phyloP scores from a whole-genome alignment of 768 basidiomycete species.

The Boletus reticulatus region DNA sequence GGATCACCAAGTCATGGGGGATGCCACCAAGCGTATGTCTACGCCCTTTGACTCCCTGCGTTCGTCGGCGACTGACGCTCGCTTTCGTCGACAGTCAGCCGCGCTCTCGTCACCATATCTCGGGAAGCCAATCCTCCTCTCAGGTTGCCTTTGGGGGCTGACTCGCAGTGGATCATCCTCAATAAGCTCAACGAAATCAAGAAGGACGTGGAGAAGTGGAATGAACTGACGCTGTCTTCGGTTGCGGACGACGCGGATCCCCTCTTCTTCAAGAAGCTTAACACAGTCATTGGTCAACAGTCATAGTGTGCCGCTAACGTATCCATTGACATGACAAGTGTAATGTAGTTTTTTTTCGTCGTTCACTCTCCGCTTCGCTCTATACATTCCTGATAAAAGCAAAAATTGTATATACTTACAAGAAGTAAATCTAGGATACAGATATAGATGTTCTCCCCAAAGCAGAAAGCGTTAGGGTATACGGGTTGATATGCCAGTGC shows the following conservation, averaged over 20 bases:
- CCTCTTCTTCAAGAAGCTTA: conserved; percentile 5
- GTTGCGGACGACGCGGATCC: conserved; percentile 24
- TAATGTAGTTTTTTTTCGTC: too few species aligned
- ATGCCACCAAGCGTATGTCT: conserved; percentile 14
- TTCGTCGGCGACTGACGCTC: background rate
- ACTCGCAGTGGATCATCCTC: conserved; percentile 15
- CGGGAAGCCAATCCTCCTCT: conserved; percentile 18
- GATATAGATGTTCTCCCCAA: background rate
- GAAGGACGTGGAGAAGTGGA: conserved; percentile 14
- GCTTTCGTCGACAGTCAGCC: conserved; percentile 9
- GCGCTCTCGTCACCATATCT: conserved; percentile 16
- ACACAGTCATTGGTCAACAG: background rate
- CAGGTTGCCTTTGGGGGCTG: conserved; percentile 19
- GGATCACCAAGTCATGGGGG: background rate
- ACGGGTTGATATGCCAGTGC: background rate
- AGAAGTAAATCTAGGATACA: background rate
- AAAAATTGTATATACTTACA: background rate
- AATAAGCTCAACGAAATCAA: conserved; percentile 17
- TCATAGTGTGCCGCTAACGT: background rate
- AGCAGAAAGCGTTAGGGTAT: background rate
- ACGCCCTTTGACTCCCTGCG: background rate
- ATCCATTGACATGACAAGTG: too few species aligned
- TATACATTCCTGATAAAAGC: too few species aligned
- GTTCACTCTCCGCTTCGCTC: too few species aligned
- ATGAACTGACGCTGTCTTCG: conserved; percentile 11